These are phyloP conservation scores for Helotiales sp. DNA, from an alignment of 2,329 filamentous ascomycete species.

Conservation along the genomic window DNA sequence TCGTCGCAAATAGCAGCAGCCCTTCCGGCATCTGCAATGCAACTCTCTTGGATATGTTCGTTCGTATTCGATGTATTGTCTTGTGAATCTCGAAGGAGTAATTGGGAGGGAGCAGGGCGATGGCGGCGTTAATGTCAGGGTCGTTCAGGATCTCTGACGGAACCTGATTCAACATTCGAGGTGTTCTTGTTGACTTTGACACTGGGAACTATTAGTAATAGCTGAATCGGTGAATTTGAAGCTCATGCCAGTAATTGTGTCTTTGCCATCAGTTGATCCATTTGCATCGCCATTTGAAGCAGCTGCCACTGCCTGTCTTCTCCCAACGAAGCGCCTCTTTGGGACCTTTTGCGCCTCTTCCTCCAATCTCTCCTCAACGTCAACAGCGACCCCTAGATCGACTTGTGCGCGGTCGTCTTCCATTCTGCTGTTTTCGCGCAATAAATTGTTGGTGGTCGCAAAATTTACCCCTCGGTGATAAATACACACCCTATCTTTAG, in stretches of 20 bases:
- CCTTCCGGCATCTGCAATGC: constrained; percentile 98
- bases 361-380: constrained; percentile 59
- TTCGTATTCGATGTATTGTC: constrained; percentile 91
- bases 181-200: constrained; percentile 68
- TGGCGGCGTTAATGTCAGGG: constrained; percentile 80
- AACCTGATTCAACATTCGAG: constrained; percentile 86
- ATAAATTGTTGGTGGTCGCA: neutral
- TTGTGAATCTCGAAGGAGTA: constrained; percentile 99
- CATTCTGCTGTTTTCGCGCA: constrained; percentile 44
- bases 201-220: constrained; percentile 48
- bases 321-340: constrained; percentile 88
- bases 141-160: constrained; percentile 85
- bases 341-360: constrained; percentile 63
- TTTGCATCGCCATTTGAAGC: constrained; percentile 38
- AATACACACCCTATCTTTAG: neutral
- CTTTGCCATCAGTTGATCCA: constrained; percentile 53
- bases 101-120: constrained; percentile 85
- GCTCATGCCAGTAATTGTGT: constrained; percentile 65
- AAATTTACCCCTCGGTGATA: constrained; percentile 16
- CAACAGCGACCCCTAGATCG: constrained; percentile 68
- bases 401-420: constrained; percentile 72
- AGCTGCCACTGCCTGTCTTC: constrained; percentile 69
- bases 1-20: constrained; percentile 91
- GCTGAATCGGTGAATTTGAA: neutral
- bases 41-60: constrained; percentile 74